Conservation (phyloP, 306 rosid species). For the Hylodesmum podocarpum region DNA sequence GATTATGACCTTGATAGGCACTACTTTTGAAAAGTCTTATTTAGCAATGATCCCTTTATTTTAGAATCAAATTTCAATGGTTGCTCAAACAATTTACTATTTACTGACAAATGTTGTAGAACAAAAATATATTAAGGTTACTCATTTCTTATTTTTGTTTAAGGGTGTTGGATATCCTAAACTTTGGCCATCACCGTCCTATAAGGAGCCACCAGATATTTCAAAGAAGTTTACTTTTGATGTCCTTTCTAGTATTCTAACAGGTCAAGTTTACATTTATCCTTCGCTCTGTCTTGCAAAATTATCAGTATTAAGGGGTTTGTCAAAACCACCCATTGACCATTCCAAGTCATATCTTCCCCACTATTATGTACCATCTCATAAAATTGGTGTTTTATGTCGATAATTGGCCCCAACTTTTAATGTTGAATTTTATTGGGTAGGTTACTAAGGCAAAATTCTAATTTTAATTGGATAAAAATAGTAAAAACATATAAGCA, state of each 20-base stretch:
- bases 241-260: constrained; percentile 75
- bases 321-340: neutral
- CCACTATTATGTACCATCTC: neutral
- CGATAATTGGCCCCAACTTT: neutral
- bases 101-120: neutral
- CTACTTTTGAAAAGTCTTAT: neutral
- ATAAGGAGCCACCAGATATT: constrained; percentile 89
- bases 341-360: neutral
- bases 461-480: neutral
- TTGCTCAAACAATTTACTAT: neutral
- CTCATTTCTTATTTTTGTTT: constrained; percentile 19
- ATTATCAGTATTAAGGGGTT: neutral
- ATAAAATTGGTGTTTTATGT: neutral
- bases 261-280: constrained; percentile 64
- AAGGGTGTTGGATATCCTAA: constrained; percentile 97
- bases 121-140: constrained; percentile 5
- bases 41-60: neutral
- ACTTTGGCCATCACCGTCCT: constrained; percentile 89
- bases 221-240: constrained; percentile 80
- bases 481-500: neutral
- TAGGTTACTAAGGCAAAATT: neutral
- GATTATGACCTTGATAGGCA: neutral
- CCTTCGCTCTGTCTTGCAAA: neutral
- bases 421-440: neutral
- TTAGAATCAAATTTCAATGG: neutral